Percentiles rank a stretch among this genome's conserved stretches.
Evolutionary conservation across 2,329 filamentous ascomycete genomes (phyloP).

Genomic region (Alternaria sp.): DNA sequence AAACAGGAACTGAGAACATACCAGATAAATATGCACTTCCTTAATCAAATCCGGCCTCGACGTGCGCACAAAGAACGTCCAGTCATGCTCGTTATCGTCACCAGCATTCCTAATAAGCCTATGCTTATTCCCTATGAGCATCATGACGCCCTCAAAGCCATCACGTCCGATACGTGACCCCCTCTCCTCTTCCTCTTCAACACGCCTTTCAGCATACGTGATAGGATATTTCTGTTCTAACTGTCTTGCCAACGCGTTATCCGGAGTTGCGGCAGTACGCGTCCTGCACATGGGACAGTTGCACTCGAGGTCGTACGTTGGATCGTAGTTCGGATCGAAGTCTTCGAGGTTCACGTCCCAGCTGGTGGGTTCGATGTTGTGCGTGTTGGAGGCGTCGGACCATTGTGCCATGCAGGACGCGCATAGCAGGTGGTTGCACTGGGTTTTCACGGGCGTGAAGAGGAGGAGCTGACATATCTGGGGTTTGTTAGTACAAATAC

Average conservation of each 20-base stretch:
- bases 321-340: conserved; percentile 44
- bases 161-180: conserved; percentile 29
- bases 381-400: conserved; percentile 50
- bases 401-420: conserved; percentile 55
- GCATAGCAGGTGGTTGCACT: conserved; percentile 54
- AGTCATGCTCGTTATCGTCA: conserved; percentile 50
- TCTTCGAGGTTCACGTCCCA: conserved; percentile 49
- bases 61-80: conserved; percentile 55
- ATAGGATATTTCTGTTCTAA: conserved; percentile 47
- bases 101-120: conserved; percentile 27
- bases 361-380: conserved; percentile 45
- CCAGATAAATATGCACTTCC: conserved; percentile 50
- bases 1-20: neutral
- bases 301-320: conserved; percentile 45
- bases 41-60: conserved; percentile 54
- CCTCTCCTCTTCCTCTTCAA: conserved; percentile 41
- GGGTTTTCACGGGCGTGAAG: conserved; percentile 51
- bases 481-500: neutral
- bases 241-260: conserved; percentile 28
- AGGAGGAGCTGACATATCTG: conserved; percentile 54
- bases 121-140: conserved; percentile 55
- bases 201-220: conserved; percentile 43
- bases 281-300: conserved; percentile 57
- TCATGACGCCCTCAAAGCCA: conserved; percentile 49
- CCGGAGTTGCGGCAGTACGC: conserved; percentile 43